A percentile compares a stretch with the other conserved stretches of the same genome.
Conservation (phyloP, 306 rosid species). For the Cicer bijugum region DNA sequence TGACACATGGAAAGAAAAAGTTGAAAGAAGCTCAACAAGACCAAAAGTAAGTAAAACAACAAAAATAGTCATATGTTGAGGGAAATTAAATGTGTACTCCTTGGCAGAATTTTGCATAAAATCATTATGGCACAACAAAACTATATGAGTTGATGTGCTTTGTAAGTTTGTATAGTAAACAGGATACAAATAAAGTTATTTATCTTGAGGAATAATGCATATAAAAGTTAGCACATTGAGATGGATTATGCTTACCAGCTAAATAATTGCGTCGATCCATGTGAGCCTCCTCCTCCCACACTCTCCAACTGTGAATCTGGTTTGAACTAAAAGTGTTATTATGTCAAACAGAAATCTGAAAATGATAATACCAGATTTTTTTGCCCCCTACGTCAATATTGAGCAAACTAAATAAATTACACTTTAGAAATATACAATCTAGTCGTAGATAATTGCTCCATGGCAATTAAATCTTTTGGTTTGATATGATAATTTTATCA, state of each 20-base stretch:
- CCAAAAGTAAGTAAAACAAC: no score
- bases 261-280: constrained; percentile 66
- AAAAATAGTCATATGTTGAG: no score
- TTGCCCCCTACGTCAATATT: neutral
- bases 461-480: no score
- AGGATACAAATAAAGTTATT: constrained; percentile 20
- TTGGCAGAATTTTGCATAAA: no score
- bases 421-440: neutral
- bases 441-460: no score
- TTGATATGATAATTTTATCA: neutral
- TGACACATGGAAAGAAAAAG: no score
- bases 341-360: constrained; percentile 40
- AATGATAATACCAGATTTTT: constrained; percentile 16
- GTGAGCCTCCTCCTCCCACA: constrained; percentile 92
- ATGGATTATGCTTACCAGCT: constrained; percentile 58
- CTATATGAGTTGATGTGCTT: neutral
- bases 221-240: constrained; percentile 9
- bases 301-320: constrained; percentile 98
- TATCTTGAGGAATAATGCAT: neutral
- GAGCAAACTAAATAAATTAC: neutral
- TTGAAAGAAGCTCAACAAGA: no score
- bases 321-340: constrained; percentile 46
- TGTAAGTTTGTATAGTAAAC: constrained; percentile 16
- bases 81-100: no score
- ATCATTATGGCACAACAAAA: neutral